Evolutionary conservation across 2,329 filamentous ascomycete species (phyloP).

Genomic region (Ascochyta pisi): DNA sequence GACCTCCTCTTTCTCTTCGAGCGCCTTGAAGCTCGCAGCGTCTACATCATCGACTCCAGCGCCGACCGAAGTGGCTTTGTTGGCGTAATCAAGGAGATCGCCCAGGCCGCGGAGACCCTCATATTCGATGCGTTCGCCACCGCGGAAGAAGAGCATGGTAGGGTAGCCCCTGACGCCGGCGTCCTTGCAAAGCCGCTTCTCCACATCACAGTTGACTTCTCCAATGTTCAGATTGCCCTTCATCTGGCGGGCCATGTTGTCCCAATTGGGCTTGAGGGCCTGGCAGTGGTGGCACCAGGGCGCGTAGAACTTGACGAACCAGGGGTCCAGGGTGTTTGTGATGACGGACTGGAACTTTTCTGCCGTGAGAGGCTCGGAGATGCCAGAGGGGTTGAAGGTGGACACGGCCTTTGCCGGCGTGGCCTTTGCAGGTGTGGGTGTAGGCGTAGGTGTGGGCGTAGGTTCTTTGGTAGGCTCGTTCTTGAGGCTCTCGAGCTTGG

Average conservation of each 20-base stretch:
- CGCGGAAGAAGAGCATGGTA: constrained; percentile 90
- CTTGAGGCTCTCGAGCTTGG: constrained; percentile 18
- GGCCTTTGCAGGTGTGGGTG: constrained; percentile 32
- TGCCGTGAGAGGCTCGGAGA: constrained; percentile 76
- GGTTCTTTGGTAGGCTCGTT: constrained; percentile 34
- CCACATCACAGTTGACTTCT: constrained; percentile 92
- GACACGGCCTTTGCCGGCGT: constrained; percentile 31
- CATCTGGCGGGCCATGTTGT: constrained; percentile 89
- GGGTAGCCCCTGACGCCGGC: constrained; percentile 81
- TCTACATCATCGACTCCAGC: constrained; percentile 82
- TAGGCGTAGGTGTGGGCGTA: constrained; percentile 29
- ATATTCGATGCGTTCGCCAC: constrained; percentile 91
- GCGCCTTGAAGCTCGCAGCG: constrained; percentile 73
- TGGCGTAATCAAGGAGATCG: constrained; percentile 85
- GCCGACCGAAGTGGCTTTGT: constrained; percentile 81
- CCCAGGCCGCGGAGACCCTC: constrained; percentile 89
- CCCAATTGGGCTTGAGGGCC: constrained; percentile 88
- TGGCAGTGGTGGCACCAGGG: constrained; percentile 98
- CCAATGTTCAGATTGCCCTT: constrained; percentile 88
- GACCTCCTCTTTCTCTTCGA: constrained; percentile 94
- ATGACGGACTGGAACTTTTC: constrained; percentile 88
- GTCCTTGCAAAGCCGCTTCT: constrained; percentile 90
- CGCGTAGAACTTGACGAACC: constrained; percentile 99
- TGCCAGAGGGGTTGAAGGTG: constrained; percentile 73
- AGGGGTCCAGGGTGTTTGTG: constrained; percentile 85